Percentiles rank a stretch among this genome's conserved stretches.
These are phyloP conservation scores for Colletotrichum lini DNA, from an alignment of 2,329 filamentous ascomycete species.

Conservation along the genomic window DNA sequence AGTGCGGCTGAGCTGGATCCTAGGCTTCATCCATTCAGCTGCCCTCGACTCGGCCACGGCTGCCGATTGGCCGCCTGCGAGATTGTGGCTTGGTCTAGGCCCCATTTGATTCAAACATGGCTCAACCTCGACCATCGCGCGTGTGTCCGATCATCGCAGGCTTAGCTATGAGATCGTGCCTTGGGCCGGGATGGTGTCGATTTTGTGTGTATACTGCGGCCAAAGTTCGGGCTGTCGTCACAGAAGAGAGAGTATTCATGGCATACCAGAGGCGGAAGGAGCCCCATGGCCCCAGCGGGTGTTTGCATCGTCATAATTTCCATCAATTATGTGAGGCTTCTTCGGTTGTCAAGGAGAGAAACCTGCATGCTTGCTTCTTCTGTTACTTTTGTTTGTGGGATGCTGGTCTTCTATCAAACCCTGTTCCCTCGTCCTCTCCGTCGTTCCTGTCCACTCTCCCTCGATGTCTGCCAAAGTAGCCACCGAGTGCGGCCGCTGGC, in stretches of 20 bases:
- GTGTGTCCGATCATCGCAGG: background rate
- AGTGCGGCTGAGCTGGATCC: slow-evolving; percentile 34
- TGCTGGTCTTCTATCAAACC: background rate
- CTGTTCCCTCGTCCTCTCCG: background rate
- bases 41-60: slow-evolving; percentile 7
- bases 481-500: background rate
- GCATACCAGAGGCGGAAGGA: background rate
- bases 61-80: slow-evolving; percentile 13
- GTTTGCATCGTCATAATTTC: background rate
- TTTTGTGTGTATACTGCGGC: slow-evolving; percentile 10
- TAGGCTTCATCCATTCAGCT: slow-evolving; percentile 15
- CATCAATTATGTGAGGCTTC: background rate
- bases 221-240: background rate
- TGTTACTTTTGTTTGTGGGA: background rate
- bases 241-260: background rate
- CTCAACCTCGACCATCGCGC: slow-evolving; percentile 5
- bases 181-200: background rate
- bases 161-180: background rate
- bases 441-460: background rate
- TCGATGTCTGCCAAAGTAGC: background rate
- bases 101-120: slow-evolving; percentile 16
- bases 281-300: background rate
- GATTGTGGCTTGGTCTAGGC: slow-evolving; percentile 14
- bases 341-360: background rate
- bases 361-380: background rate